Percentiles rank a stretch among this genome's conserved stretches.
Evolutionary conservation across 768 basidiomycete species (phyloP).

Genomic region (Pulveroboletus sp.): DNA sequence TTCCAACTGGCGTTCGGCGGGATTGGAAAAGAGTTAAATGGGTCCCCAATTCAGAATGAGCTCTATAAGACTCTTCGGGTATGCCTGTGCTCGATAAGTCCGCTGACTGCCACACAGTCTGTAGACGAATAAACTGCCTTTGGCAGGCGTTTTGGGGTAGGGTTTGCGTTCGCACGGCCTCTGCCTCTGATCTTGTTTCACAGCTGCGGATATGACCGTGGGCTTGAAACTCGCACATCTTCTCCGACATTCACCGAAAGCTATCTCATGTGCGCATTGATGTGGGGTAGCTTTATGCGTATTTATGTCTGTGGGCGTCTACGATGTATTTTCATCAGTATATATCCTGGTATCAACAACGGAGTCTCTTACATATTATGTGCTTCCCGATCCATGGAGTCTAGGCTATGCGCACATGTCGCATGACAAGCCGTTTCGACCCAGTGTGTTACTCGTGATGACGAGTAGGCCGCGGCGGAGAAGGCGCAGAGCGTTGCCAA

Average conservation of each 20-base stretch:
- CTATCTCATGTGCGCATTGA: background rate
- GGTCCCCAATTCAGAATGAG: no score
- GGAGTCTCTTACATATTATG: background rate
- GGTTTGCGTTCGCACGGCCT: no score
- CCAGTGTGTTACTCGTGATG: no score
- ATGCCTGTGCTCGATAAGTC: no score
- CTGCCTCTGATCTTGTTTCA: background rate
- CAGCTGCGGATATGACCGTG: no score
- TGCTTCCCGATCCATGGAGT: constrained; percentile 4
- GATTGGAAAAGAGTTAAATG: no score
- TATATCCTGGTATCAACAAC: background rate
- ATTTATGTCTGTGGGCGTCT: constrained; percentile 1
- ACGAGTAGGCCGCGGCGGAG: background rate
- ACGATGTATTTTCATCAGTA: constrained; percentile 1
- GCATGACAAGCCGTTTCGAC: no score
- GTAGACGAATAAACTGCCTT: no score
- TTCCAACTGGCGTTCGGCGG: no score
- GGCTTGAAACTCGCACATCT: background rate
- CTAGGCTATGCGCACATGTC: background rate
- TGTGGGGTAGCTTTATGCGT: constrained; percentile 1
- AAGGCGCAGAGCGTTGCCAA: constrained; percentile 8
- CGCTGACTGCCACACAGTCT: no score
- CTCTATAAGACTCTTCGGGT: no score
- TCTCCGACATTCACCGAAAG: background rate
- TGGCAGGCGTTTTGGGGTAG: no score